A percentile compares a stretch with the other conserved stretches of the same genome.
Conservation (phyloP, 768 basidiomycete species). For the Tubosaeta sp. region DNA sequence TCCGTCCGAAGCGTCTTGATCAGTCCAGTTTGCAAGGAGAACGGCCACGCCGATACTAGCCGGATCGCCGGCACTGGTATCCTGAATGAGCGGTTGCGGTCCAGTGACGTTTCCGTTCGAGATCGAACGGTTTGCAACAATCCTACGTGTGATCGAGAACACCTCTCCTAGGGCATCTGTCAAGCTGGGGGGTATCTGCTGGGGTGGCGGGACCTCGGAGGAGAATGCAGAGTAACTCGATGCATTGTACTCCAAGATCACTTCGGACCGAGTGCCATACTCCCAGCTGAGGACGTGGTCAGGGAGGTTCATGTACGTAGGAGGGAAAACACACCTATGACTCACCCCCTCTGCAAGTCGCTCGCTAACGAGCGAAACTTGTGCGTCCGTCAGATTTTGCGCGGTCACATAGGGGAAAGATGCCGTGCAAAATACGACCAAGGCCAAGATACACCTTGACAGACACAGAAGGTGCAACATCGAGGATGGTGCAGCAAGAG, state of each 20-base stretch:
- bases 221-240: slow-evolving; percentile 45
- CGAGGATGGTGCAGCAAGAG: not conserved
- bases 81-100: slow-evolving; percentile 55
- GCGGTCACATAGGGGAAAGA: slow-evolving; percentile 12
- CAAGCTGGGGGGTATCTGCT: slow-evolving; percentile 12
- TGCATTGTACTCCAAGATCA: slow-evolving; percentile 46
- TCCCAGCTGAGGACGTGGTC: slow-evolving; percentile 42
- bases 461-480: not conserved
- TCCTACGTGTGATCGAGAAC: slow-evolving; percentile 47
- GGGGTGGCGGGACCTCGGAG: slow-evolving; percentile 26
- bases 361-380: slow-evolving; percentile 34
- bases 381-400: slow-evolving; percentile 34
- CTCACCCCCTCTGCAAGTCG: slow-evolving; percentile 39
- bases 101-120: slow-evolving; percentile 42
- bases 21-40: slow-evolving; percentile 57
- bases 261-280: slow-evolving; percentile 46
- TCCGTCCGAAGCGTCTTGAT: slow-evolving; percentile 31
- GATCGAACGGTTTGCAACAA: slow-evolving; percentile 45
- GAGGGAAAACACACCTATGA: slow-evolving; percentile 33
- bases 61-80: slow-evolving; percentile 71
- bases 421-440: slow-evolving; percentile 3
- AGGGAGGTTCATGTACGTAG: not conserved
- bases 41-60: slow-evolving; percentile 73
- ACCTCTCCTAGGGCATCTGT: slow-evolving; percentile 46
- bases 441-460: not conserved